Base-by-base conservation (phyloP, 2,329 filamentous ascomycete species). In the Colletotrichum scovillei region DNA sequence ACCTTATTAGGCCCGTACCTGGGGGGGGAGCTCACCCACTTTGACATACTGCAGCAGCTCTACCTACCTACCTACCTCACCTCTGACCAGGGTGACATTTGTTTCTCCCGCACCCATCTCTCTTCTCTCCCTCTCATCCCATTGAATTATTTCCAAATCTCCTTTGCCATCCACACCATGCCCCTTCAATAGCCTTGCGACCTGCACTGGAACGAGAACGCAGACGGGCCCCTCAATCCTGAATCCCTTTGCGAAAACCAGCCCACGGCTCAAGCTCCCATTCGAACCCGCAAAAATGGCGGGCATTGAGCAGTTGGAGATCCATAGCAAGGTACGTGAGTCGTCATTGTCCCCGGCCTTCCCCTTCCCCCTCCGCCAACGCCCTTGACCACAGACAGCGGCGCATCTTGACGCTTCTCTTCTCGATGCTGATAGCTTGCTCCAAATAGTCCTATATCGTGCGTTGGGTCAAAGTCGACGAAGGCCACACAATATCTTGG, bases 401-500 rank as follows among this genome's bases (percentile, higher is more conserved):
- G 52, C 46, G 35, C n/a, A 56, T 35, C 19, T 58, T n/a, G 16
- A 26, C 3, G 32, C 24, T 42, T 55, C 57, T 22, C 24, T 14
- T 19, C 30, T 32, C 30, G 8, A 32, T 63, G 52, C 68, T 79
- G 67, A 76, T 64, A 38, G 35, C 53, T 49, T 46, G 19, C 28
- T 42, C 72, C 52, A 35, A 73, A 77, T 77, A 98, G 97, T 98
- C 95, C 76, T 99, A 99, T 85, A 95, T 99, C 78, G 94, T 99
- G 70, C 95, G 97, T 80, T 99, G 97, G 96, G 94, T 98, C 78
- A 93, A 95, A 81, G 96, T 98, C 77, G 92, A 95, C 69, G 92
- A 95, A 76, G 93, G 93, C 67, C 93, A 98, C 82, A 98, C 95
- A 63, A 95, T 99, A 78, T 98, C 95, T 19, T 99, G 97, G 97